Evolutionary conservation across 106 monocot species (phyloP), one percentile per base, ranked within the genome.

Genomic region (Phalaenopsis aphrodite): DNA sequence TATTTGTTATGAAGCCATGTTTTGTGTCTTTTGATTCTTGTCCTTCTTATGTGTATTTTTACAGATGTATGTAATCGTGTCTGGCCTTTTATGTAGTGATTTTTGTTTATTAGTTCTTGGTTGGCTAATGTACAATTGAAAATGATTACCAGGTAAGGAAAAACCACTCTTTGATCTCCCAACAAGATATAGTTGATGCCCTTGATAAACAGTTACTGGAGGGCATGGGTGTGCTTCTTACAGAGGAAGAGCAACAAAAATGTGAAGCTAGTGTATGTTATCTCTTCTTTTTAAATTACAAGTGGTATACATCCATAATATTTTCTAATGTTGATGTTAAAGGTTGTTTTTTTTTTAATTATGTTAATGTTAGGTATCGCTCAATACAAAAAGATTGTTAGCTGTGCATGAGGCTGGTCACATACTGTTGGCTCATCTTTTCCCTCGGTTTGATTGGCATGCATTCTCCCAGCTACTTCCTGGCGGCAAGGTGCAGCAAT

Each of bases 341-440:
- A 47, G 1, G 78, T 78, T 73, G 14, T 49, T 42, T 24, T 16
- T 16, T 16, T 56, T 75, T 55, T 69, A 76, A 82, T 30, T n/a
- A 61, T 57, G n/a, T 43, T 82, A 5, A 77, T 86, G 42, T 76
- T 21, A 94, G 94, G 89, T 94, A 47, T 90, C 94, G 38, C 18
- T 81, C 36, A 90, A 90, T 78, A 94, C 88, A 66, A 91, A 84
- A 84, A 88, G 90, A 78, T 67, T 92, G 61, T 72, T 94, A 64
- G 94, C 94, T 79, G 91, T 92, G 45, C 94, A 94, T 87, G 94
- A 94, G 81, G 94, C 94, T 85, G 94, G 94, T 72, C 94, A 94
- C 84, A 83, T 94, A 77, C 79, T 94, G 75, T 82, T 94, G 55
- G 94, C 91, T 83, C 94, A 94, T 83, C 80, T 94, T 43, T 94